A percentile compares a stretch with the other conserved stretches of the same genome.
phyloP scores from a whole-genome alignment of 2,329 filamentous ascomycete species.

The Bipolaris zeicola region DNA sequence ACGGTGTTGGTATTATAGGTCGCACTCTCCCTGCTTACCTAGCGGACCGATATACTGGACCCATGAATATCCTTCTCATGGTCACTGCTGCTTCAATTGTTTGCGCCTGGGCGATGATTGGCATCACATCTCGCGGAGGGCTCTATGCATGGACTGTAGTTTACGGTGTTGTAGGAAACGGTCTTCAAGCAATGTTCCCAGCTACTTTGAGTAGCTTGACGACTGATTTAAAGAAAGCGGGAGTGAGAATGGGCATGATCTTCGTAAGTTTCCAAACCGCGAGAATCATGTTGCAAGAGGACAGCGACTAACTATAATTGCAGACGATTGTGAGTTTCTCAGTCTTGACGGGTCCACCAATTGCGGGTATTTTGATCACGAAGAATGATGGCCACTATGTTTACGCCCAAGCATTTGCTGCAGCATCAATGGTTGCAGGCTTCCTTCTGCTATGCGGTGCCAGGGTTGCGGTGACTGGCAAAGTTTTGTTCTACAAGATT shows the following conservation, averaged over 20 bases:
- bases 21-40: constrained; percentile 56
- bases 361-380: constrained; percentile 45
- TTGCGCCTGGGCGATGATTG: constrained; percentile 53
- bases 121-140: constrained; percentile 34
- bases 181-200: constrained; percentile 52
- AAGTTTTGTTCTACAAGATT: neutral
- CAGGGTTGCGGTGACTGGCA: neutral
- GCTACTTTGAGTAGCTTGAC: constrained; percentile 53
- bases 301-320: neutral
- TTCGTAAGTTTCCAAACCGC: constrained; percentile 13
- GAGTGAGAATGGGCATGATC: constrained; percentile 55
- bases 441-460: neutral
- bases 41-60: constrained; percentile 50
- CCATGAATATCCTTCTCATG: constrained; percentile 48
- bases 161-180: constrained; percentile 57
- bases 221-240: constrained; percentile 49
- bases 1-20: constrained; percentile 56
- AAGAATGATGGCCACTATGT: constrained; percentile 46
- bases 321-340: constrained; percentile 31
- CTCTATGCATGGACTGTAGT: constrained; percentile 53
- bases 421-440: neutral
- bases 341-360: constrained; percentile 34
- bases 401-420: constrained; percentile 50
- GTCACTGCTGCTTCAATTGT: constrained; percentile 51
- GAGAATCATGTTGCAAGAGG: neutral